Conservation (phyloP, 441 rosid species). For the Gossypium davidsonii region DNA sequence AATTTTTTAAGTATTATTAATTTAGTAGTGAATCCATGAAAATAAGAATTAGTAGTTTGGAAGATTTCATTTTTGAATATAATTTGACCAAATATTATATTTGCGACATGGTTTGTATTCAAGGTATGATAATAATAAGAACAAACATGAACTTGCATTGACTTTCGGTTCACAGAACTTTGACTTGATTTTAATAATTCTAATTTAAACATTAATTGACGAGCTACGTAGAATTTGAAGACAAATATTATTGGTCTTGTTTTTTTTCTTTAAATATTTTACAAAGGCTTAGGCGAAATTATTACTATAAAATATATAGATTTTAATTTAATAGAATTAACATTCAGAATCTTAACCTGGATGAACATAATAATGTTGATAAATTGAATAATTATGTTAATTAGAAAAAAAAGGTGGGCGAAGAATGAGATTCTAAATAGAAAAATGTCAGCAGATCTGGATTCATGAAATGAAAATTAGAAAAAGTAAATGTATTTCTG, state of each 20-base stretch:
- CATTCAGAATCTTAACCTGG: not conserved
- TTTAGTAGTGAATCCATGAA: too few species aligned
- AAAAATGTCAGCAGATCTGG: not conserved
- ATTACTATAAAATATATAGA: not conserved
- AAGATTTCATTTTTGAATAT: not conserved
- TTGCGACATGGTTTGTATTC: not conserved
- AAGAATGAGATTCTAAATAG: not conserved
- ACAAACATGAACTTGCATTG: not conserved
- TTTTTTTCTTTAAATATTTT: not conserved
- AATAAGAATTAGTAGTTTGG: too few species aligned
- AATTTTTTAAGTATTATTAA: too few species aligned
- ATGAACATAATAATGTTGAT: not conserved
- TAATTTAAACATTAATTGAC: not conserved
- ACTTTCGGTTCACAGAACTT: not conserved
- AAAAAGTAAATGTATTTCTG: not conserved
- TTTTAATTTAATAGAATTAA: not conserved
- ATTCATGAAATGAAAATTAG: conserved; percentile 13
- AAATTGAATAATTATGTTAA: not conserved
- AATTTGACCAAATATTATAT: not conserved
- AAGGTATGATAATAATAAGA: conserved; percentile 1
- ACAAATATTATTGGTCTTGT: not conserved
- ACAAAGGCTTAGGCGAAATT: not conserved
- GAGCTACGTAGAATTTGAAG: not conserved
- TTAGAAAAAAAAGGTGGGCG: not conserved
- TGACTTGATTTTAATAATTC: not conserved